phyloP scores from a whole-genome alignment of 805 yeast genomes.

The Schwanniomyces pseudopolymorphus region DNA sequence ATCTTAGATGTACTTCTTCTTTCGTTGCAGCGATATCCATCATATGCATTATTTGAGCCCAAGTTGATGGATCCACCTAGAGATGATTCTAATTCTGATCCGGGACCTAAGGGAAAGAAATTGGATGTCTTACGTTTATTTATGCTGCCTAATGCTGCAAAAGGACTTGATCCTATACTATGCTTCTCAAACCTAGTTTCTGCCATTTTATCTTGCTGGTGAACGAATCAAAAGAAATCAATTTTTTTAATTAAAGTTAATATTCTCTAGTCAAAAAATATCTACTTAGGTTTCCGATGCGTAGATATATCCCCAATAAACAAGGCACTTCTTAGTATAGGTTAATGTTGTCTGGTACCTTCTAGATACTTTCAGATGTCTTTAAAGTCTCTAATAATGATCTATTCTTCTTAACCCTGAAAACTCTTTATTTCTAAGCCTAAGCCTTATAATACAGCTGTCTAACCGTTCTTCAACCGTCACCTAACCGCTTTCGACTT shows the following conservation, averaged over 20 bases:
- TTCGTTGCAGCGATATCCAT: background rate
- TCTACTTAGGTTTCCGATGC: background rate
- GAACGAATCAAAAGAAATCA: no score
- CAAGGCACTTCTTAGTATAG: background rate
- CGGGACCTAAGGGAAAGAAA: conserved; percentile 5
- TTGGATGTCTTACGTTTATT: conserved; percentile 8
- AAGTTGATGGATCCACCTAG: background rate
- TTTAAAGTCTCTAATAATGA: background rate
- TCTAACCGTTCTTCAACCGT: background rate
- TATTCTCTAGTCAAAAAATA: no score
- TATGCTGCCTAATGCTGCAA: background rate
- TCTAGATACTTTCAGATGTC: background rate
- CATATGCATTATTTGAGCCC: background rate
- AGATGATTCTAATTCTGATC: conserved; percentile 1
- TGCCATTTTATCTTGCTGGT: no score
- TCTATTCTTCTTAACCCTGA: background rate
- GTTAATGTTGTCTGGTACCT: background rate
- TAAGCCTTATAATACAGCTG: background rate
- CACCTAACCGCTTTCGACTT: background rate
- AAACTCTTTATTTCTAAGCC: background rate
- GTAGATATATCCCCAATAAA: background rate
- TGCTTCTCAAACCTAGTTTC: background rate
- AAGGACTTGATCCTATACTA: background rate
- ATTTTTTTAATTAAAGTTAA: background rate
- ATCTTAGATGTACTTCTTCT: background rate